Evolutionary conservation across 805 yeast genomes (phyloP), one percentile per base, ranked within the genome.

Genomic region (Candida nitratophila): DNA sequence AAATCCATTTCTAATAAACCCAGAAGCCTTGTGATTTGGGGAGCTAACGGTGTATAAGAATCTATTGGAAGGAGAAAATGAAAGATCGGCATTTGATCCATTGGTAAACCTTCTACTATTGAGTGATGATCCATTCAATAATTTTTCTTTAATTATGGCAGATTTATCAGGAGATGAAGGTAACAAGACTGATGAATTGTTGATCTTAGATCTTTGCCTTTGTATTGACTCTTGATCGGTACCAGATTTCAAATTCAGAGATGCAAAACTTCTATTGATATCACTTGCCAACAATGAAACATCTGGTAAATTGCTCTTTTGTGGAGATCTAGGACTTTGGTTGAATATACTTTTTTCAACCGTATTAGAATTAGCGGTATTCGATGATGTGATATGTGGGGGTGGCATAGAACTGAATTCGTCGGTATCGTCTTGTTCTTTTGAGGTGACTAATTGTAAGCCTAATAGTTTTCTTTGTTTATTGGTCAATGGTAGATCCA

Each of bases 401-500:
- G n/a, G n/a, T n/a, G n/a, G n/a, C n/a, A n/a, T n/a, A n/a, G n/a
- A n/a, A n/a, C n/a, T n/a, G n/a, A n/a, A n/a, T n/a, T n/a, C n/a
- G n/a, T 17, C 14, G 15, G 6, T 24, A 14, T 29, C 35, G 4
- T 26, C 21, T 4, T 26, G 15, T n/a, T 12, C 16, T 27, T 27
- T 27, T 4, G 40, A 37, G 11, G 29, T 39, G 14, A 53, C 34
- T 3, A 49, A 17, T 9, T 59, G 53, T 21, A 76, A 61, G 1
- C 80, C 81, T 33, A 76, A 58, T 15, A 76, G 55, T 34, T 59
- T 56, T 39, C 81, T 57, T 54, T 76, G 81, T 21, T 60, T 62
- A 39, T 61, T 64, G 10, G 63, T 70, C 47, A 76, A 64, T 3
- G 79, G 79, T 45, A 76, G 60, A 52, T 76, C 81, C 31, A 63